Percentiles rank a stretch among this genome's conserved stretches.
These are phyloP conservation scores for Flaveria bidentis DNA, from an alignment of 129 eudicot genomes.

Conservation along the genomic window DNA sequence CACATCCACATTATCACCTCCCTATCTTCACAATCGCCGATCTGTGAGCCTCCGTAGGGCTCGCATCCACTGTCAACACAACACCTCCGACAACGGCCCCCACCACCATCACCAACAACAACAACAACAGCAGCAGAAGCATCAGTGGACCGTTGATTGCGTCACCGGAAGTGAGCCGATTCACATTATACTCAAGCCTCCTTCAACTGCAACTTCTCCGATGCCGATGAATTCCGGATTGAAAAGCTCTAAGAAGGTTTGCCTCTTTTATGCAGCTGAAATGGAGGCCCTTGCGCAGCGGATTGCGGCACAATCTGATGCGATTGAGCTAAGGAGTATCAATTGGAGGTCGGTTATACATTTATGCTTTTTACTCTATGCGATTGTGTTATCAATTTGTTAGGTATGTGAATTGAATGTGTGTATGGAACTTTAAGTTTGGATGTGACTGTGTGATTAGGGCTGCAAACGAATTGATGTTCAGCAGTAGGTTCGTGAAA, in stretches of 20 bases:
- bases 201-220: constrained; percentile 39
- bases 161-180: constrained; percentile 73
- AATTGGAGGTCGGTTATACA: constrained; percentile 65
- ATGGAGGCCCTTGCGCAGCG: constrained; percentile 80
- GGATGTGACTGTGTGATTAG: not conserved
- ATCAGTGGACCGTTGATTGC: constrained; percentile 84
- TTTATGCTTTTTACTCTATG: not conserved
- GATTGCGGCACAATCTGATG: constrained; percentile 80
- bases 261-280: constrained; percentile 73
- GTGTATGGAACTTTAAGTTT: not conserved
- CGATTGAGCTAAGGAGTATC: constrained; percentile 87
- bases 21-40: constrained; percentile 27
- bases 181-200: constrained; percentile 79
- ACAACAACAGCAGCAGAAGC: constrained; percentile 2
- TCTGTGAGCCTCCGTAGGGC: constrained; percentile 17
- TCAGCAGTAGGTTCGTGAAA: too few species aligned
- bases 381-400: not conserved
- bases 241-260: constrained; percentile 64
- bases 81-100: constrained; percentile 43
- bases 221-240: constrained; percentile 43
- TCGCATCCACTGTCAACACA: constrained; percentile 49
- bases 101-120: constrained; percentile 20
- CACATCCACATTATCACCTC: constrained; percentile 15
- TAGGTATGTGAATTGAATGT: not conserved
- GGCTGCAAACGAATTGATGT: too few species aligned